Conservation (phyloP, 805 yeast species). For the Myxozyma lipomycoides region DNA sequence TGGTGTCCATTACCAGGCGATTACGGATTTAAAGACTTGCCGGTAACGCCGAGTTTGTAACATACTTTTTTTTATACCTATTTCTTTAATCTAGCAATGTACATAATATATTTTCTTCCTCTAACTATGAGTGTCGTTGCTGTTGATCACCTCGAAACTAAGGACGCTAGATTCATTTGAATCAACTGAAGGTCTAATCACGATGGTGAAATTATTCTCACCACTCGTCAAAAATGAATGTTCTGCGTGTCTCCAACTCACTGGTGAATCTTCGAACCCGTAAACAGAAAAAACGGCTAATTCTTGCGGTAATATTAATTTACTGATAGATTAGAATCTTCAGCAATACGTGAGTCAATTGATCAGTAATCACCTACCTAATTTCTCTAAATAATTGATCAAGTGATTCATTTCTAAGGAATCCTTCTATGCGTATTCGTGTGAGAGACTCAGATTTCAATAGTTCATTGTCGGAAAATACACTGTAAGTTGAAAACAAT, state of each 20-base stretch:
- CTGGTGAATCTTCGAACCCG: slow-evolving; percentile 28
- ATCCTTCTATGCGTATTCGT: slow-evolving; percentile 13
- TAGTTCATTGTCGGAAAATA: slow-evolving; percentile 8
- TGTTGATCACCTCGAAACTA: slow-evolving; percentile 11
- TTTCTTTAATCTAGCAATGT: not conserved
- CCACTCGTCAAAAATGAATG: slow-evolving; percentile 21
- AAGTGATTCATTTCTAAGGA: slow-evolving; percentile 3
- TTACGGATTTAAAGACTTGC: not conserved
- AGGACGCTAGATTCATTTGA: not conserved
- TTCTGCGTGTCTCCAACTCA: slow-evolving; percentile 24
- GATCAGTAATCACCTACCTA: slow-evolving; percentile 5
- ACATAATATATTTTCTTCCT: not conserved
- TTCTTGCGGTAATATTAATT: not conserved
- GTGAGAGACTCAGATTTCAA: slow-evolving; percentile 2
- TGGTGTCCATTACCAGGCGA: not conserved
- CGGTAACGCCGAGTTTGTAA: not conserved
- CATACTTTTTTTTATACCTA: no score
- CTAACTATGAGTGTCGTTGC: slow-evolving; percentile 15
- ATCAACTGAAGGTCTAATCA: slow-evolving; percentile 4
- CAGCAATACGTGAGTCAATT: not conserved
- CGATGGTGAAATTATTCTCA: slow-evolving; percentile 18
- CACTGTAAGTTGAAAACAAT: slow-evolving; percentile 19
- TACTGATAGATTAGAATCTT: not conserved
- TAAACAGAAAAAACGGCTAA: slow-evolving; percentile 21
- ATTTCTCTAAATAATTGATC: slow-evolving; percentile 5